Conservation (phyloP, 1,284 basidiomycete species). For the Ceratobasidium sp. region DNA sequence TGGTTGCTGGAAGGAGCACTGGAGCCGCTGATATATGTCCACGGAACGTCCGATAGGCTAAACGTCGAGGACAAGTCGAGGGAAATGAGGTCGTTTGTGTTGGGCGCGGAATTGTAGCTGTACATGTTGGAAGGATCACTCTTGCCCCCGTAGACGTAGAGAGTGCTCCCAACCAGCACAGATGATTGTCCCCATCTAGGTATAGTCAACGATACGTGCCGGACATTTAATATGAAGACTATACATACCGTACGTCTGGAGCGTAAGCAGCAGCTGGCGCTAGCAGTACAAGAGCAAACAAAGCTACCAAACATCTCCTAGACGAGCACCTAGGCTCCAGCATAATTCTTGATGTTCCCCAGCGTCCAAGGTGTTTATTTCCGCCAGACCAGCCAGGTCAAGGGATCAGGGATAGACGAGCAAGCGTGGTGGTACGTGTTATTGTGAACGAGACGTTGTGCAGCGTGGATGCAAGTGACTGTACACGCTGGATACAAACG, state of each 20-base stretch:
- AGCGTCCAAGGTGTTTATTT: background rate
- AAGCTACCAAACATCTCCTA: background rate
- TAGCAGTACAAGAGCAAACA: background rate
- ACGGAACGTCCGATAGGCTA: slow-evolving; percentile 65
- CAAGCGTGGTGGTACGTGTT: background rate
- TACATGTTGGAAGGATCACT: slow-evolving; percentile 70
- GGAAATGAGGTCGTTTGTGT: slow-evolving; percentile 69
- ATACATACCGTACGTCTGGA: slow-evolving; percentile 22
- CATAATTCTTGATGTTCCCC: background rate
- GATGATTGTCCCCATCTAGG: slow-evolving; percentile 82
- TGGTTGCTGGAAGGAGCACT: slow-evolving; percentile 56
- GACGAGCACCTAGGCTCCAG: background rate
- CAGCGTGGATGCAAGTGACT: background rate
- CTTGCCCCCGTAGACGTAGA: slow-evolving; percentile 81
- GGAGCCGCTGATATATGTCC: slow-evolving; percentile 62
- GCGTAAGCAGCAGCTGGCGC: slow-evolving; percentile 15
- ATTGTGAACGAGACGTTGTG: background rate
- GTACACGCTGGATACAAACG: background rate
- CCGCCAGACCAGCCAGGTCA: background rate
- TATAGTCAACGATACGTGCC: background rate
- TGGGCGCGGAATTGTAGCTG: slow-evolving; percentile 76
- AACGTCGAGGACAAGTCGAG: slow-evolving; percentile 71
- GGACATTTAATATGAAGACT: background rate
- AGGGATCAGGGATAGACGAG: background rate
- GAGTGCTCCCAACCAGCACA: slow-evolving; percentile 63